phyloP scores from a whole-genome alignment of 2,329 filamentous ascomycete species.

The Beauveria sp. region DNA sequence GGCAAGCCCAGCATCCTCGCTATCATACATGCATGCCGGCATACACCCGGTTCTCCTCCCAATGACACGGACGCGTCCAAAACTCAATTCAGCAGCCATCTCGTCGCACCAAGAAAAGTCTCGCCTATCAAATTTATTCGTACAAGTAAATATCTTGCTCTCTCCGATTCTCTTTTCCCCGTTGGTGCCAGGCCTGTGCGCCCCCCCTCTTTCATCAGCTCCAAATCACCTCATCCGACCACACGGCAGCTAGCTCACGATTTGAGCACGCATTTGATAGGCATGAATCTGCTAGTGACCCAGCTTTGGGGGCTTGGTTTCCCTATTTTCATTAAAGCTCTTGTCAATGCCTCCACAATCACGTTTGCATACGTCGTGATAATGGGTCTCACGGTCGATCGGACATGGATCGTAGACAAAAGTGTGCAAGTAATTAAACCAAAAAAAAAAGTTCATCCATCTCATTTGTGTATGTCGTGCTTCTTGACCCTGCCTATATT shows the following conservation, averaged over 20 bases:
- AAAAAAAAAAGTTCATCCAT: neutral
- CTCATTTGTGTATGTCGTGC: neutral
- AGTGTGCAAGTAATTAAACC: constrained; percentile 1
- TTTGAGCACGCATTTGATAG: neutral
- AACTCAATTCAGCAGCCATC: neutral
- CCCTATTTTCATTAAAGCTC: neutral
- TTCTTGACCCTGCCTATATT: neutral
- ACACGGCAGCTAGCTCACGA: neutral
- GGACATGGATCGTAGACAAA: neutral
- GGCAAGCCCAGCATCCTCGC: neutral
- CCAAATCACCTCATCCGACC: neutral
- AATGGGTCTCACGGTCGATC: neutral
- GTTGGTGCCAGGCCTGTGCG: neutral
- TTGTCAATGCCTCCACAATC: neutral
- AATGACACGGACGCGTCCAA: neutral
- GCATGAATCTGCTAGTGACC: neutral
- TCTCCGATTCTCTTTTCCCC: neutral
- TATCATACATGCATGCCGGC: neutral
- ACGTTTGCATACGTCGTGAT: neutral
- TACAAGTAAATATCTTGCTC: neutral
- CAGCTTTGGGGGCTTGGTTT: neutral
- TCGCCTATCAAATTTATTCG: neutral
- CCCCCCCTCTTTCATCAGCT: neutral
- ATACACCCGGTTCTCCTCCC: neutral
- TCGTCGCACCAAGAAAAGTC: neutral